A percentile compares a stretch with the other conserved stretches of the same genome.
phyloP scores from a whole-genome alignment of 805 yeast species.

The Hanseniaspora valbyensis region DNA sequence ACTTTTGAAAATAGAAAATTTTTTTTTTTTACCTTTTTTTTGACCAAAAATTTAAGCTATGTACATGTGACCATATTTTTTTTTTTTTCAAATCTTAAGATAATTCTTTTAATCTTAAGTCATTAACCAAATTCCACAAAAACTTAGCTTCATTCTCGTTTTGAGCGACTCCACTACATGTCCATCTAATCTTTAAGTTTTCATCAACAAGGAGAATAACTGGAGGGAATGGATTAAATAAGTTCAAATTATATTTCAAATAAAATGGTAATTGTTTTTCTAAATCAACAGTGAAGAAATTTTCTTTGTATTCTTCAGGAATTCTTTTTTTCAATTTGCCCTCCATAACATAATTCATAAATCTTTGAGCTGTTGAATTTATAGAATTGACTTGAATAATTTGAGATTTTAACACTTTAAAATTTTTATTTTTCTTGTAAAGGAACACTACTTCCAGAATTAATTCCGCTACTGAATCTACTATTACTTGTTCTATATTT shows the following conservation, averaged over 20 bases:
- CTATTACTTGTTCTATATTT: neutral
- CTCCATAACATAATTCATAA: slow-evolving; percentile 29
- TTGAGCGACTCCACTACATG: slow-evolving; percentile 70
- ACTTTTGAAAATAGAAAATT: too few relatives aligned
- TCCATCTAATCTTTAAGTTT: slow-evolving; percentile 75
- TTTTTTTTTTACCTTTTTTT: too few relatives aligned
- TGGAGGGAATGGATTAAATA: slow-evolving; percentile 73
- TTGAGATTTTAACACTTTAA: neutral
- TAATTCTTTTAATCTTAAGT: slow-evolving; percentile 41
- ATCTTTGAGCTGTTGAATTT: slow-evolving; percentile 1
- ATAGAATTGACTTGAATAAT: slow-evolving; percentile 10
- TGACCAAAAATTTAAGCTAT: too few relatives aligned
- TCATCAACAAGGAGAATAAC: slow-evolving; percentile 70
- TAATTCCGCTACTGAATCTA: neutral
- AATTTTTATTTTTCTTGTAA: neutral
- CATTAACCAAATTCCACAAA: slow-evolving; percentile 56
- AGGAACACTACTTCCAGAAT: neutral
- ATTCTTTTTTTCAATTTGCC: slow-evolving; percentile 35
- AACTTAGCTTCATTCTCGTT: slow-evolving; percentile 47
- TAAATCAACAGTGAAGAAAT: slow-evolving; percentile 55
- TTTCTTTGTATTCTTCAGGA: slow-evolving; percentile 41
- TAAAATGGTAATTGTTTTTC: slow-evolving; percentile 42
- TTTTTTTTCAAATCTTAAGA: slow-evolving; percentile 7
- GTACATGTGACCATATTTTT: slow-evolving; percentile 2
- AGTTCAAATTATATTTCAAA: slow-evolving; percentile 46